Evolutionary conservation across 495 filamentous ascomycete species (phyloP).

Genomic region (Cetradonia linearis): DNA sequence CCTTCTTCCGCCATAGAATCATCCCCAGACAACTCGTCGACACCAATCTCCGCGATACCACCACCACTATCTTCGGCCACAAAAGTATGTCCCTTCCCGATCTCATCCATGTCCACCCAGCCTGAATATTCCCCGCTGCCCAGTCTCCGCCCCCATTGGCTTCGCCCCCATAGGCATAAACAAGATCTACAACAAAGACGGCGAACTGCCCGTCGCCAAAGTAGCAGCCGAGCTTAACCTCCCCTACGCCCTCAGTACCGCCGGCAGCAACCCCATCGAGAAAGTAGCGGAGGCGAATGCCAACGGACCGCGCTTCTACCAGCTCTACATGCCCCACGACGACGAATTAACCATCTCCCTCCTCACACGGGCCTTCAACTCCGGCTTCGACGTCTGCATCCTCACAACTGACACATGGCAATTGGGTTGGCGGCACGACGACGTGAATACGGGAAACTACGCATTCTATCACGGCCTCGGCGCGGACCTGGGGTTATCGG

Average conservation of each 20-base stretch:
- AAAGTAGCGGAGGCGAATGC: conserved; percentile 49
- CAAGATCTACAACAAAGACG: conserved; percentile 49
- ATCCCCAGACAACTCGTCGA: conserved; percentile 54
- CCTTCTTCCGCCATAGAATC: conserved; percentile 59
- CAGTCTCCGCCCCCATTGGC: conserved; percentile 34
- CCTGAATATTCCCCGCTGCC: neutral
- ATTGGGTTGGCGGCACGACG: conserved; percentile 55
- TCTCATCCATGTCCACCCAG: neutral
- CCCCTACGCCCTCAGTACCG: conserved; percentile 49
- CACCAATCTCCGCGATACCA: conserved; percentile 49
- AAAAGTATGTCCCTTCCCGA: conserved; percentile 20
- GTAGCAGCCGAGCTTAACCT: conserved; percentile 48
- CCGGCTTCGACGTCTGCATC: conserved; percentile 49
- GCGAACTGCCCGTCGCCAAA: conserved; percentile 48
- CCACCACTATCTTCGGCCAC: conserved; percentile 51
- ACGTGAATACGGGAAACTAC: conserved; percentile 48
- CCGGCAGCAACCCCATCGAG: conserved; percentile 49
- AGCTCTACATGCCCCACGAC: conserved; percentile 58
- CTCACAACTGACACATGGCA: conserved; percentile 58
- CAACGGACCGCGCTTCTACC: conserved; percentile 43
- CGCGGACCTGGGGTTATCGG: conserved; percentile 46
- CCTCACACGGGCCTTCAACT: conserved; percentile 42
- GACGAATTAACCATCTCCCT: conserved; percentile 48
- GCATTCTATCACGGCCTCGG: conserved; percentile 52
- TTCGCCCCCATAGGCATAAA: conserved; percentile 61